Percentiles rank a stretch among this genome's conserved stretches.
These are phyloP conservation scores for Fistulina hepatica DNA, from an alignment of 1,284 basidiomycete species.

Conservation along the genomic window DNA sequence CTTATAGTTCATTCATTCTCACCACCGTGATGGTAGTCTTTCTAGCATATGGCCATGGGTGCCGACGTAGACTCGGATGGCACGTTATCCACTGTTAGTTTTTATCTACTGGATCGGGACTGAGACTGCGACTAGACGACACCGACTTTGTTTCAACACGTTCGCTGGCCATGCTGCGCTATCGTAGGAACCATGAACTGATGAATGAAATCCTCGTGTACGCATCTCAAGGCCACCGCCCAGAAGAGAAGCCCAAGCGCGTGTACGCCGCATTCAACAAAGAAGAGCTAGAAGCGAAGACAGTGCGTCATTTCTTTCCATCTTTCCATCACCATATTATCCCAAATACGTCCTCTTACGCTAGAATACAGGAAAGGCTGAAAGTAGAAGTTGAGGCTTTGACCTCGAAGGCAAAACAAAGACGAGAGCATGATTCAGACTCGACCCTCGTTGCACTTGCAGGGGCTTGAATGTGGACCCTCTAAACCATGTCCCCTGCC, in stretches of 20 bases:
- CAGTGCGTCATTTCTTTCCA: constrained; percentile 40
- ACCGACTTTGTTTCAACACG: constrained; percentile 59
- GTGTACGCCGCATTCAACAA: constrained; percentile 54
- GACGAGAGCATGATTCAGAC: too few species aligned
- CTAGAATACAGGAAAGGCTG: too few species aligned
- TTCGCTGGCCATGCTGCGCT: constrained; percentile 57
- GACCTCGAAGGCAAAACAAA: too few species aligned
- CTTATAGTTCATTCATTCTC: too few species aligned
- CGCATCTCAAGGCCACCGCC: too few species aligned
- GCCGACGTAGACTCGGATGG: constrained; percentile 41
- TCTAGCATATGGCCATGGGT: constrained; percentile 8
- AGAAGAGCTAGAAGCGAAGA: constrained; percentile 45
- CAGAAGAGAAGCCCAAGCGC: constrained; percentile 29
- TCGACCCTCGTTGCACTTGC: too few species aligned
- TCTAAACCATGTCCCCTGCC: too few species aligned
- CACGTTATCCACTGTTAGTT: constrained; percentile 19
- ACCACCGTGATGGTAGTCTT: too few species aligned
- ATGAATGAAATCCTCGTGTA: constrained; percentile 71
- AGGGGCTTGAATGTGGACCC: too few species aligned
- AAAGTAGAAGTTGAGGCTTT: too few species aligned
- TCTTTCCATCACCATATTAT: too few species aligned
- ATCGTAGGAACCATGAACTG: constrained; percentile 67
- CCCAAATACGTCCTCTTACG: too few species aligned
- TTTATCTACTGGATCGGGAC: not conserved
- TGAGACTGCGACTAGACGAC: constrained; percentile 38